A percentile compares a stretch with the other conserved stretches of the same genome.
phyloP scores from a whole-genome alignment of 257 asterid genomes.

The Plantago elongata region DNA sequence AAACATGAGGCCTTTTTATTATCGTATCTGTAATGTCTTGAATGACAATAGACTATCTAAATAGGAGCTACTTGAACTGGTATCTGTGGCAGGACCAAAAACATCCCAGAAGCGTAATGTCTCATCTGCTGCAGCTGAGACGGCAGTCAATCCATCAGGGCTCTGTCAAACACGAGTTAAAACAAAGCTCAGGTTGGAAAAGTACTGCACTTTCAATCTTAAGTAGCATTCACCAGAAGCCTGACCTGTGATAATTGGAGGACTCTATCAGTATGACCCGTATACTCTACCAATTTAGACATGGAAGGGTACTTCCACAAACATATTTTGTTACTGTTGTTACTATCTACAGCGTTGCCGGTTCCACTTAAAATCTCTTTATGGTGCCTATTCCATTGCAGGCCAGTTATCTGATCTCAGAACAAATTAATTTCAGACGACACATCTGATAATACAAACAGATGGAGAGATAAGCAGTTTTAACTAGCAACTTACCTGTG shows the following conservation, averaged over 20 bases:
- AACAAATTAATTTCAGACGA: slow-evolving; percentile 1
- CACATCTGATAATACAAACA: not conserved
- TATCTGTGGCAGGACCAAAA: slow-evolving; percentile 52
- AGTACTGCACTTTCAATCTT: not conserved
- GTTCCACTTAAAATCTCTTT: slow-evolving; percentile 74
- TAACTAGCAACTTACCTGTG: slow-evolving; percentile 46
- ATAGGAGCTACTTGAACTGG: slow-evolving; percentile 33
- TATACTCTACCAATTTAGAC: slow-evolving; percentile 44
- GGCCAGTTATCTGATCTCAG: slow-evolving; percentile 46
- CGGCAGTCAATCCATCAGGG: slow-evolving; percentile 73
- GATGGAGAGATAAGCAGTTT: not conserved
- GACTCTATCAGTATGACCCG: slow-evolving; percentile 35
- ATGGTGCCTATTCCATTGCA: slow-evolving; percentile 72
- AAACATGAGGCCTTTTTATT: slow-evolving; percentile 5
- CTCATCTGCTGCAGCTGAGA: slow-evolving; percentile 62
- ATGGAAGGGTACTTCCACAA: slow-evolving; percentile 84
- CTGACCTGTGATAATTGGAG: slow-evolving; percentile 69
- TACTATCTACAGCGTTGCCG: slow-evolving; percentile 35
- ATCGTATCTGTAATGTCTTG: slow-evolving; percentile 53
- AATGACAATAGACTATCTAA: slow-evolving; percentile 60
- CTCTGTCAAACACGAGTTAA: slow-evolving; percentile 36
- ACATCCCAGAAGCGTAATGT: slow-evolving; percentile 64
- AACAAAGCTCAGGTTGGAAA: not conserved
- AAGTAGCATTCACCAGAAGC: slow-evolving; percentile 4
- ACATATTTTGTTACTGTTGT: slow-evolving; percentile 39